phyloP scores from a whole-genome alignment of 140 eudicot genomes.

The Oenanthe javanica region DNA sequence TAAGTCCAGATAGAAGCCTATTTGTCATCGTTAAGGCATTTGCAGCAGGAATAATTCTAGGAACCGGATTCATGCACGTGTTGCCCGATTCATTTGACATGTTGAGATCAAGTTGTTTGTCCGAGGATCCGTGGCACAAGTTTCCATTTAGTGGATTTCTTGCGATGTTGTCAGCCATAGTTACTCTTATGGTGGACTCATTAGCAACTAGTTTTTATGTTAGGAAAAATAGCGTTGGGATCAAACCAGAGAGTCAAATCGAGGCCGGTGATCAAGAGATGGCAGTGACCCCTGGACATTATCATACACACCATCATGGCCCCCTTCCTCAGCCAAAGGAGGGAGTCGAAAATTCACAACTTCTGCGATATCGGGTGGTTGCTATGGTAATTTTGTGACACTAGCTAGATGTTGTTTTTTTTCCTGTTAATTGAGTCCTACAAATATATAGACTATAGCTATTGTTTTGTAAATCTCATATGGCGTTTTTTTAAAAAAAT shows the following conservation, averaged over 20 bases:
- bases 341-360: slow-evolving; percentile 29
- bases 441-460: background rate
- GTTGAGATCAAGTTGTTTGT: slow-evolving; percentile 44
- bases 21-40: slow-evolving; percentile 53
- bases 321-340: slow-evolving; percentile 18
- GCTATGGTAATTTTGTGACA: slow-evolving; percentile 37
- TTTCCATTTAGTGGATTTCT: slow-evolving; percentile 57
- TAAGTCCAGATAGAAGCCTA: slow-evolving; percentile 45
- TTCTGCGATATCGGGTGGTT: slow-evolving; percentile 51
- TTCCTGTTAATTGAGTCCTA: background rate
- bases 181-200: slow-evolving; percentile 59
- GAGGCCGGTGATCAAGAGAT: slow-evolving; percentile 25
- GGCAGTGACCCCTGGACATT: slow-evolving; percentile 17
- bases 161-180: slow-evolving; percentile 55
- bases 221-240: slow-evolving; percentile 21
- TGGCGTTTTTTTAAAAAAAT: background rate
- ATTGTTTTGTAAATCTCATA: background rate
- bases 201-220: slow-evolving; percentile 49
- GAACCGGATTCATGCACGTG: slow-evolving; percentile 58
- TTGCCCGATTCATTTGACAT: slow-evolving; percentile 60
- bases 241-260: slow-evolving; percentile 21
- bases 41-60: slow-evolving; percentile 57
- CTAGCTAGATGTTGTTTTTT: background rate
- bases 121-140: slow-evolving; percentile 55
- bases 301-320: slow-evolving; percentile 39